Percentiles rank a stretch among this genome's conserved stretches.
These are phyloP conservation scores for Leccinum angustisporum DNA, from an alignment of 1,284 basidiomycete species.

Conservation along the genomic window DNA sequence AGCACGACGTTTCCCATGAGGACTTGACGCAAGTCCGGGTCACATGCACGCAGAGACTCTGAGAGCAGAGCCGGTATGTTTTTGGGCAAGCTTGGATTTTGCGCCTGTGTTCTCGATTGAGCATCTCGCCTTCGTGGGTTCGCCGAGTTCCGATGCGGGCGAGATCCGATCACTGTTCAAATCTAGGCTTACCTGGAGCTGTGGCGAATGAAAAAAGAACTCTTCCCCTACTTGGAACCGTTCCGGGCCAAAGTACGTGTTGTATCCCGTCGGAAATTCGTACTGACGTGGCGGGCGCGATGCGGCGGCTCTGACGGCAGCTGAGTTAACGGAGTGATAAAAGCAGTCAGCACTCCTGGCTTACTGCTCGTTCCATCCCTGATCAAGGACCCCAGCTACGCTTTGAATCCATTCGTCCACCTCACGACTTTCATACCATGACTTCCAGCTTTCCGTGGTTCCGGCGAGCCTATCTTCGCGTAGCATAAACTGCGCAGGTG, in stretches of 20 bases:
- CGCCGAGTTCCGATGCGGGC: too few relatives aligned
- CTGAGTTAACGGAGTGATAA: constrained; percentile 3
- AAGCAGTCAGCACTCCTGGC: constrained; percentile 22
- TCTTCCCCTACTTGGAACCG: constrained; percentile 87
- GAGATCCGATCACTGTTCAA: not conserved
- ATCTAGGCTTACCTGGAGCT: constrained; percentile 62
- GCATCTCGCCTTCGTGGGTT: too few relatives aligned
- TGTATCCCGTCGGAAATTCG: constrained; percentile 97
- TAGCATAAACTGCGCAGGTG: constrained; percentile 62
- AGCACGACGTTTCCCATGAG: constrained; percentile 93
- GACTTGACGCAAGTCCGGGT: constrained; percentile 88
- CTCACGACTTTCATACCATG: constrained; percentile 83
- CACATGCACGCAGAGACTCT: constrained; percentile 81
- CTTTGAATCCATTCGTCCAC: constrained; percentile 95
- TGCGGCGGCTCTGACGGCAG: constrained; percentile 47
- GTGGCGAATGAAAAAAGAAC: constrained; percentile 81
- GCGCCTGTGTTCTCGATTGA: constrained; percentile 42
- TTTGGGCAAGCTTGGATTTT: constrained; percentile 70
- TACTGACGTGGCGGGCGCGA: constrained; percentile 65
- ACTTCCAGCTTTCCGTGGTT: constrained; percentile 78
- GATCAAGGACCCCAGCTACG: constrained; percentile 80
- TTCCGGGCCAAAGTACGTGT: constrained; percentile 80
- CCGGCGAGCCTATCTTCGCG: constrained; percentile 73
- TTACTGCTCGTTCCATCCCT: constrained; percentile 87
- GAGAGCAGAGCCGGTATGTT: constrained; percentile 78